phyloP scores from a whole-genome alignment of 73 alveolate genomes.

The Breviolum minutum region DNA sequence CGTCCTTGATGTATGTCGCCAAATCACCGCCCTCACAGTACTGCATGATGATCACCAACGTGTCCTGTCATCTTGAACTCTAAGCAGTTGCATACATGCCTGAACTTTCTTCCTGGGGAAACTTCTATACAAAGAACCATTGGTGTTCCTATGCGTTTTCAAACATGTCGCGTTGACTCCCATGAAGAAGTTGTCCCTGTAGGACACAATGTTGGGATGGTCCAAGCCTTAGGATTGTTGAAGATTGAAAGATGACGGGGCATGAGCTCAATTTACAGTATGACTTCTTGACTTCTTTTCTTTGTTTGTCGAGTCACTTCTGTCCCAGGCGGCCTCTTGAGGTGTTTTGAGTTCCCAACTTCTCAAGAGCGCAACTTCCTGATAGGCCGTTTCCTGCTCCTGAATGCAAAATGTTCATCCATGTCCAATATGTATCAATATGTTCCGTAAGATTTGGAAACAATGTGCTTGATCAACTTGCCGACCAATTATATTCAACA shows the following conservation, averaged over 20 bases:
- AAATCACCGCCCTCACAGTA: constrained; percentile 98
- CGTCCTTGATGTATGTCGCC: constrained; percentile 96
- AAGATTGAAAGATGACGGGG: too few species aligned
- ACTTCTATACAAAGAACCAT: too few species aligned
- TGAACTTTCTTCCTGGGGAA: not conserved
- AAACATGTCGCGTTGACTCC: constrained; percentile 48
- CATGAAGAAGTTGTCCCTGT: constrained; percentile 96
- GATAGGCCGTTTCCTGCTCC: constrained; percentile 88
- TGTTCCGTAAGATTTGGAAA: too few species aligned
- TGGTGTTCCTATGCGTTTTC: too few species aligned
- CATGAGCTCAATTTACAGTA: not conserved
- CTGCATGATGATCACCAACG: constrained; percentile 97
- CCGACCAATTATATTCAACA: too few species aligned
- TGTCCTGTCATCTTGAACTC: constrained; percentile 83
- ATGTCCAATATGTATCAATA: not conserved
- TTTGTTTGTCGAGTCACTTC: too few species aligned
- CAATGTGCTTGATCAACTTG: too few species aligned
- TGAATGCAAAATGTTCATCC: not conserved
- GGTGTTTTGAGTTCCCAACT: not conserved
- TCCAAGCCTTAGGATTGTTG: constrained; percentile 46
- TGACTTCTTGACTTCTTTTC: too few species aligned
- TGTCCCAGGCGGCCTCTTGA: too few species aligned
- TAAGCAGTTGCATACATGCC: constrained; percentile 2
- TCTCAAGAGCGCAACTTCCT: constrained; percentile 74
- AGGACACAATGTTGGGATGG: constrained; percentile 98